Percentiles rank a stretch among this genome's conserved stretches.
These are phyloP conservation scores for Paragyromitra xinjiangensis DNA, from an alignment of 495 filamentous ascomycete genomes.

Conservation along the genomic window DNA sequence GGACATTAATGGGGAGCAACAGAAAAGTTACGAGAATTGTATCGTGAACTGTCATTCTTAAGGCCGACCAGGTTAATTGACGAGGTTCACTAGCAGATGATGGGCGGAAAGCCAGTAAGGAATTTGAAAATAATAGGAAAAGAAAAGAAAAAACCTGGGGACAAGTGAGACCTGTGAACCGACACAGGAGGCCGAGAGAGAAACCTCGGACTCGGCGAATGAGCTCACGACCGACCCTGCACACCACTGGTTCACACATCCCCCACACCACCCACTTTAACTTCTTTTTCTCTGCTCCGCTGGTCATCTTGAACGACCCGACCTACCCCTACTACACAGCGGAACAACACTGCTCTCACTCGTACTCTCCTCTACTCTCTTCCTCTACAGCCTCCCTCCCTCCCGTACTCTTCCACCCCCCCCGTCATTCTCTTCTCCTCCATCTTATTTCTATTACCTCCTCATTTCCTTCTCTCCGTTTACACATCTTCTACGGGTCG, in stretches of 20 bases:
- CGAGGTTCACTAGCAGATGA: conserved; percentile 4
- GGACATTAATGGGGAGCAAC: conserved; percentile 14
- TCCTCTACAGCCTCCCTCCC: background rate
- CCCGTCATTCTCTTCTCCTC: conserved; percentile 33
- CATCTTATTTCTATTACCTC: conserved; percentile 39
- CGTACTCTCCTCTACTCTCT: conserved; percentile 21
- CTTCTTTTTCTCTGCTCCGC: conserved; percentile 48
- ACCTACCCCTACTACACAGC: conserved; percentile 36
- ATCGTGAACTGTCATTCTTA: conserved; percentile 9
- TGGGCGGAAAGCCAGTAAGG: conserved; percentile 22
- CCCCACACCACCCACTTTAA: conserved; percentile 42
- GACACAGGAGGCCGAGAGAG: conserved; percentile 17
- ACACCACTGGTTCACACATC: conserved; percentile 33
- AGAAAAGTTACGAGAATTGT: conserved; percentile 12
- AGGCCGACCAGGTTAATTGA: conserved; percentile 43
- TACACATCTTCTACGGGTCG: conserved; percentile 42
- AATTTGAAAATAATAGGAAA: conserved; percentile 11
- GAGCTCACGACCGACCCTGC: conserved; percentile 39
- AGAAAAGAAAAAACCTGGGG: conserved; percentile 30
- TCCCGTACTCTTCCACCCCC: conserved; percentile 11
- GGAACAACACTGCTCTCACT: conserved; percentile 12
- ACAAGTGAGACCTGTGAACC: conserved; percentile 46
- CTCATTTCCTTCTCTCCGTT: conserved; percentile 29
- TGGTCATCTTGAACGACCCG: conserved; percentile 48
- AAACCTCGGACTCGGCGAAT: conserved; percentile 41